phyloP scores from a whole-genome alignment of 2,329 filamentous ascomycete species.

The Aureobasidium sp. region DNA sequence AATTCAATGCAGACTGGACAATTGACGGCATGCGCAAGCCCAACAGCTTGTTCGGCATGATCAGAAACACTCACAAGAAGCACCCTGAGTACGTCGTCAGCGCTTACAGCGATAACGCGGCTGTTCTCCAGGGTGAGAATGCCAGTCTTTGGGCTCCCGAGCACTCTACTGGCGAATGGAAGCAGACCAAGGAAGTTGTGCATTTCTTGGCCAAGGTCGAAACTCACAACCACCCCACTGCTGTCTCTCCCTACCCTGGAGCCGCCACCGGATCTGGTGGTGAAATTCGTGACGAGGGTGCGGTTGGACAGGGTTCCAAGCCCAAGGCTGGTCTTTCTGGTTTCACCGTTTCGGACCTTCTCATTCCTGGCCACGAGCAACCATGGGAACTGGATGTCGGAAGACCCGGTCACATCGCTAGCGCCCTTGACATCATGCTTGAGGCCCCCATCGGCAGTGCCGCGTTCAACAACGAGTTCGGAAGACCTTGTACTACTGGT shows the following conservation, averaged over 20 bases:
- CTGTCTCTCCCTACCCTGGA: conserved; percentile 86
- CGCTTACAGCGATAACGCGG: conserved; percentile 95
- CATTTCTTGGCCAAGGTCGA: conserved; percentile 92
- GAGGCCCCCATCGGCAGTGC: conserved; percentile 94
- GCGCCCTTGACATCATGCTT: conserved; percentile 93
- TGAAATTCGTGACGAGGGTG: conserved; percentile 91
- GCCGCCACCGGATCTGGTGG: conserved; percentile 93
- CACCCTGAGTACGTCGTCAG: conserved; percentile 77
- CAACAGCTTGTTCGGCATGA: conserved; percentile 88
- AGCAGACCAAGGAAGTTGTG: conserved; percentile 73
- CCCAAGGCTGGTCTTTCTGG: conserved; percentile 89
- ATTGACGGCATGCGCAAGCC: conserved; percentile 79
- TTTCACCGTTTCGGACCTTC: conserved; percentile 90
- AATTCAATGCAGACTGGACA: conserved; percentile 95
- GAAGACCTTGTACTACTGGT: conserved; percentile 77
- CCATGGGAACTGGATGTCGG: conserved; percentile 92
- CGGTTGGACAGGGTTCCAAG: conserved; percentile 84
- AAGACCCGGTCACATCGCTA: conserved; percentile 84
- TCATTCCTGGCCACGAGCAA: conserved; percentile 73
- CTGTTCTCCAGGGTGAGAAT: conserved; percentile 70
- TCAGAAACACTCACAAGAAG: conserved; percentile 82
- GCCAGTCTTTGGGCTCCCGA: conserved; percentile 83
- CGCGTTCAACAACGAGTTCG: conserved; percentile 97
- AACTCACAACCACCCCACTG: conserved; percentile 95
- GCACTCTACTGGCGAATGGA: conserved; percentile 80